Conservation (phyloP, 768 basidiomycete genomes). For the Pleurotus tuoliensis region DNA sequence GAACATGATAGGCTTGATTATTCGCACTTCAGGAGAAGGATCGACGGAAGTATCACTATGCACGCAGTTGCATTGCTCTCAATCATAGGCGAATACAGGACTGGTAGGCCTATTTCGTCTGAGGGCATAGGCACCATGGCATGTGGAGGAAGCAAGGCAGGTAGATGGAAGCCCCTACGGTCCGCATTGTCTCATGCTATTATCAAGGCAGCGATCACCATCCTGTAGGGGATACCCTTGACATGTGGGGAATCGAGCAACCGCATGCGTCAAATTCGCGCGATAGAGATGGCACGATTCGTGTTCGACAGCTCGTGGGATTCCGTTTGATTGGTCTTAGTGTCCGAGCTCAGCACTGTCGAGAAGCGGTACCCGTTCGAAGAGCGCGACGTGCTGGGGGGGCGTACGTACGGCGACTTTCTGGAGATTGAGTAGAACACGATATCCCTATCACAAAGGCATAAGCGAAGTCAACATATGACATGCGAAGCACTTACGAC, state of each 20-base stretch:
- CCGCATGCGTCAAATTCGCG: not conserved
- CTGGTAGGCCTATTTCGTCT: not conserved
- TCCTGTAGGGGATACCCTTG: not conserved
- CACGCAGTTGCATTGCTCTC: too few relatives aligned
- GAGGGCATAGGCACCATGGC: not conserved
- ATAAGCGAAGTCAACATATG: not conserved
- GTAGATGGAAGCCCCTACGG: not conserved
- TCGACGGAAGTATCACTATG: too few relatives aligned
- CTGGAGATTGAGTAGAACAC: slow-evolving; percentile 29
- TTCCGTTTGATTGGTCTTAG: slow-evolving; percentile 12
- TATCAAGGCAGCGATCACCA: too few relatives aligned
- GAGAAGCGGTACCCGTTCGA: slow-evolving; percentile 14
- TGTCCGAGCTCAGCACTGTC: slow-evolving; percentile 11
- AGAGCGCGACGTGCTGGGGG: slow-evolving; percentile 19
- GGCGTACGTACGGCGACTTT: not conserved
- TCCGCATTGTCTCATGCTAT: not conserved
- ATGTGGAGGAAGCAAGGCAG: too few relatives aligned
- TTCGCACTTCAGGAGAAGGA: too few relatives aligned
- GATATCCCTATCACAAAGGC: slow-evolving; percentile 25
- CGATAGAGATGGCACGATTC: not conserved
- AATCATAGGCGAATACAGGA: too few relatives aligned
- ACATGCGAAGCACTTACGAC: slow-evolving; percentile 18
- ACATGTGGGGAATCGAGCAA: not conserved
- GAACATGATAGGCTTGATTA: too few relatives aligned
- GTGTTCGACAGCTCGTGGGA: slow-evolving; percentile 19